These are phyloP conservation scores for Ziziphus jujuba DNA, from an alignment of 306 rosid species.

Conservation along the genomic window DNA sequence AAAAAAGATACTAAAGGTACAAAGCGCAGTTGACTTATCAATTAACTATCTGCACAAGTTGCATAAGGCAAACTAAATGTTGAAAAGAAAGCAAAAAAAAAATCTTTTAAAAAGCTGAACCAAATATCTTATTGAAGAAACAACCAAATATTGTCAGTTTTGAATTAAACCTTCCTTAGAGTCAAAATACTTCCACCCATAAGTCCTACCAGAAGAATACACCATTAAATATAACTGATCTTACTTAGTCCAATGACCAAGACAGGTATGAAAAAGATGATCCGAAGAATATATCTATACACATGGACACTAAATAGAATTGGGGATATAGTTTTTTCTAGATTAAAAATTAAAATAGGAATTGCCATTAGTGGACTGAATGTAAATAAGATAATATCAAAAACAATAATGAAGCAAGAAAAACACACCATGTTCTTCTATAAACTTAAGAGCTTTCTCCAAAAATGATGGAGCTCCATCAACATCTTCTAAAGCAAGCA, in stretches of 20 bases:
- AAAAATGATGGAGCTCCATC: slow-evolving; percentile 95
- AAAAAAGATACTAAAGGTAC: neutral
- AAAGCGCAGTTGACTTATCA: neutral
- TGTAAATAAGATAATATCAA: neutral
- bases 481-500: slow-evolving; percentile 92
- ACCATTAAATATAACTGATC: too few species aligned
- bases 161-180: neutral
- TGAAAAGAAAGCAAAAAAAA: too few species aligned
- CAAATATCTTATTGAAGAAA: neutral
- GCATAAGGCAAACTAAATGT: too few species aligned
- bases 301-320: neutral
- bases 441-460: slow-evolving; percentile 84
- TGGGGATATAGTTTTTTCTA: neutral
- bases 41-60: too few species aligned
- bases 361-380: neutral
- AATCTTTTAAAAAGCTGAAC: too few species aligned
- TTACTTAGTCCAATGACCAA: neutral
- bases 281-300: neutral
- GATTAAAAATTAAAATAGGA: neutral
- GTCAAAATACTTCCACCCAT: neutral
- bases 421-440: slow-evolving; percentile 78
- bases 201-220: neutral
- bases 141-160: too few species aligned
- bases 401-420: slow-evolving; percentile 3
- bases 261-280: neutral